phyloP scores from a whole-genome alignment of 2,329 filamentous ascomycete genomes.

The Pseudogymnoascus sp. region DNA sequence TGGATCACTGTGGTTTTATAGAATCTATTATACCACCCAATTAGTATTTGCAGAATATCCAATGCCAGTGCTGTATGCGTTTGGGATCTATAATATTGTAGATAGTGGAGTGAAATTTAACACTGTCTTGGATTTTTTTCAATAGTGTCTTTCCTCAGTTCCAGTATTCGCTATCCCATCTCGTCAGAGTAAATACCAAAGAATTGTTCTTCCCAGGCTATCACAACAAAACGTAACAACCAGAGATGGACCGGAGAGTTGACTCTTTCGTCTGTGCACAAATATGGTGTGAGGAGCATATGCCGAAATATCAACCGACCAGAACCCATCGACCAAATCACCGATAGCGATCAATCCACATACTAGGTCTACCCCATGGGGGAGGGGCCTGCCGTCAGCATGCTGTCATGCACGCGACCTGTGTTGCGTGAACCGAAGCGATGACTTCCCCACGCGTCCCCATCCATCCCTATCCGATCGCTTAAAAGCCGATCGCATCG shows the following conservation, averaged over 20 bases:
- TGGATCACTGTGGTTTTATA: neutral
- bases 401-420: neutral
- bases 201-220: neutral
- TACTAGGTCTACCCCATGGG: neutral
- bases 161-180: neutral
- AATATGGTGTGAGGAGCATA: neutral
- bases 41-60: neutral
- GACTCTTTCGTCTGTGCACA: too few relatives aligned
- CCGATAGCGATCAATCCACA: neutral
- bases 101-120: neutral
- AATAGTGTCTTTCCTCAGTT: neutral
- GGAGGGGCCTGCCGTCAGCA: neutral
- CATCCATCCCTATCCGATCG: neutral
- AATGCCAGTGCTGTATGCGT: neutral
- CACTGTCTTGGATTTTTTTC: neutral
- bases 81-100: neutral
- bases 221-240: too few relatives aligned
- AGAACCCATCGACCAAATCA: neutral
- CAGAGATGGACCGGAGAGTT: too few relatives aligned
- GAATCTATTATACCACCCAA: neutral
- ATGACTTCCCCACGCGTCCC: neutral
- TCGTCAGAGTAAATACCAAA: neutral
- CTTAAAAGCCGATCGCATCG: slow-evolving; percentile 8
- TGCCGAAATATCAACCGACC: neutral
- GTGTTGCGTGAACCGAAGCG: neutral